Conservation (phyloP, 805 yeast species). For the Torulaspora franciscae region DNA sequence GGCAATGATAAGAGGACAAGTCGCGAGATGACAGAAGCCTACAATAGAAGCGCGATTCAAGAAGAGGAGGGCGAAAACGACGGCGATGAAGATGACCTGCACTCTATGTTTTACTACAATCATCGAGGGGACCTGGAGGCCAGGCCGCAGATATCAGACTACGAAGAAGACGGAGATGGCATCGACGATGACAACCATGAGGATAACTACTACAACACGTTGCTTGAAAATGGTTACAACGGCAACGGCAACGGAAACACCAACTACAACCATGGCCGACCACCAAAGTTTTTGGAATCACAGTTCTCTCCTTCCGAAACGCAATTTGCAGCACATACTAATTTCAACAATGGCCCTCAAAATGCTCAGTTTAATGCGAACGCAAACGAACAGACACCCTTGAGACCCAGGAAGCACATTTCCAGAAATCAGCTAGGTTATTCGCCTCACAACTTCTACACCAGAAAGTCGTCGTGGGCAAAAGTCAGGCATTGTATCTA, state of each 20-base stretch:
- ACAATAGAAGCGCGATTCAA: conserved; percentile 19
- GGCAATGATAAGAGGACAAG: conserved; percentile 7
- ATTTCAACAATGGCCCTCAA: not conserved
- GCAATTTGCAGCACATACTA: not conserved
- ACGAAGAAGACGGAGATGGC: conserved; percentile 26
- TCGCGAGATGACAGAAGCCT: conserved; percentile 10
- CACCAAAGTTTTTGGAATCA: conserved; percentile 5
- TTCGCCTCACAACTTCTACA: conserved; percentile 48
- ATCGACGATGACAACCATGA: conserved; percentile 20
- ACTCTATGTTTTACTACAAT: conserved; percentile 35
- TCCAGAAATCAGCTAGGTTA: conserved; percentile 28
- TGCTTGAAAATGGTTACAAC: conserved; percentile 2
- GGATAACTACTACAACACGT: conserved; percentile 8
- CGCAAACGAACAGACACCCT: conserved; percentile 24
- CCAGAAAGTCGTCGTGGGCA: conserved; percentile 32
- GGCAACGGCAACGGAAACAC: conserved; percentile 4
- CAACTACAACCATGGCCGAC: conserved; percentile 5
- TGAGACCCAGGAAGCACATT: conserved; percentile 17
- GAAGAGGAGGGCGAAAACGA: conserved; percentile 22
- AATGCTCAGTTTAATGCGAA: conserved; percentile 2
- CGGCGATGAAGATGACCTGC: conserved; percentile 27
- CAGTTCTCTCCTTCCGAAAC: conserved; percentile 4
- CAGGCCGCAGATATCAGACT: conserved; percentile 33
- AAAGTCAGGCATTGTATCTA: conserved; percentile 36
- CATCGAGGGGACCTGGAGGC: conserved; percentile 31